phyloP scores from a whole-genome alignment of 2,329 filamentous ascomycete species.

The Fusarium palustre region DNA sequence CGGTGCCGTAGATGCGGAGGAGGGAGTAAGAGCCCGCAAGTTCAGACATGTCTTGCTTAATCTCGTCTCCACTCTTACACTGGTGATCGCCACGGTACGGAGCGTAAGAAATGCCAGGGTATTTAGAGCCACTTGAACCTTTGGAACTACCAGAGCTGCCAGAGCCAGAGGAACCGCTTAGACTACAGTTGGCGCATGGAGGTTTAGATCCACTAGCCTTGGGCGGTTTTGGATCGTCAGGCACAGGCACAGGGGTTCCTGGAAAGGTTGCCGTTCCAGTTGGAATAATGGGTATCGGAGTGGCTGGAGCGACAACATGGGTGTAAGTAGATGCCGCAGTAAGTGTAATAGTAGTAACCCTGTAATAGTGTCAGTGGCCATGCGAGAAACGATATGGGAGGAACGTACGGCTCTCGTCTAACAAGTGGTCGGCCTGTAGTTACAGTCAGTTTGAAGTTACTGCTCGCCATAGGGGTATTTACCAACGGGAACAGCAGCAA shows the following conservation, averaged over 20 bases:
- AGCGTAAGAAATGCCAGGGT: constrained; percentile 61
- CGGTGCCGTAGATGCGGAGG: constrained; percentile 82
- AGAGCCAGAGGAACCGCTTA: too few species aligned
- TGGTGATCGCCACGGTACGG: constrained; percentile 63
- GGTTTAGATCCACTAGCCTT: background rate
- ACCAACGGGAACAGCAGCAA: constrained; percentile 44
- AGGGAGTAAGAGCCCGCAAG: constrained; percentile 67
- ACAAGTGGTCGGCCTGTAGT: constrained; percentile 27
- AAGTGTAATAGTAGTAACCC: constrained; percentile 33
- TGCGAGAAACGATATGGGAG: background rate
- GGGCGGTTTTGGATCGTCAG: background rate
- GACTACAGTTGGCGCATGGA: background rate
- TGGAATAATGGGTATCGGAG: constrained; percentile 11
- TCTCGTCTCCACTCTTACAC: constrained; percentile 75
- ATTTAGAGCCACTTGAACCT: constrained; percentile 26
- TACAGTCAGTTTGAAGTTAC: constrained; percentile 6
- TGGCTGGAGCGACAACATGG: constrained; percentile 24
- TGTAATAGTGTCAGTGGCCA: constrained; percentile 4
- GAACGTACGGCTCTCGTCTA: constrained; percentile 30
- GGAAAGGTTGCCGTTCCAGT: constrained; percentile 6
- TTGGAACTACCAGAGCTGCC: constrained; percentile 6
- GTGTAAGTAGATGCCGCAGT: constrained; percentile 36
- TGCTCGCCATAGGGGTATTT: constrained; percentile 2
- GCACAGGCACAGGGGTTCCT: constrained; percentile 6
- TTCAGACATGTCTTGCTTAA: constrained; percentile 72